phyloP scores from a whole-genome alignment of 164 flowering plant genomes.

The Magnolia changhungtana region DNA sequence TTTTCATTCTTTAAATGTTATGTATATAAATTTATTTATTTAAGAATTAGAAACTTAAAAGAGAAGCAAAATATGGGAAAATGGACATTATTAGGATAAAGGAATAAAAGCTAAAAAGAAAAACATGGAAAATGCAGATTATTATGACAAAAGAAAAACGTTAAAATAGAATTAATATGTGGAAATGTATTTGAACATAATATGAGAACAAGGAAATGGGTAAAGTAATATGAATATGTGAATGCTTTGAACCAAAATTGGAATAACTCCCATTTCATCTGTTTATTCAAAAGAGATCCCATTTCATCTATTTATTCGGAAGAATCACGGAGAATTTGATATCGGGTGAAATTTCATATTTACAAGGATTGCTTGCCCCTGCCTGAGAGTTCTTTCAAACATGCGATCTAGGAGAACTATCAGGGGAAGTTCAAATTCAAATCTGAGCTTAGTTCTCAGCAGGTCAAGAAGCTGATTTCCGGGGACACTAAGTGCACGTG shows the following conservation, averaged over 20 bases:
- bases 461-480: constrained; percentile 10
- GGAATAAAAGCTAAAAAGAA: neutral
- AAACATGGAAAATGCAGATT: neutral
- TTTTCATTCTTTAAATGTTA: too few species aligned
- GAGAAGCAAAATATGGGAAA: too few species aligned
- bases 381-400: constrained; percentile 38
- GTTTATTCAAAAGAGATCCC: too few species aligned
- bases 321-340: too few species aligned
- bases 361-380: constrained; percentile 44
- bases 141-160: neutral
- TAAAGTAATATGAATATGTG: neutral
- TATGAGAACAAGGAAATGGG: neutral
- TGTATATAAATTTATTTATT: too few species aligned
- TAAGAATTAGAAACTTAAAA: too few species aligned
- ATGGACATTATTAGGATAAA: neutral
- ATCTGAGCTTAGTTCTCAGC: constrained; percentile 30
- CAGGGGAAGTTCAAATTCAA: constrained; percentile 23
- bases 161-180: neutral
- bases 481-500: too few species aligned
- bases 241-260: neutral
- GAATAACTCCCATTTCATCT: neutral
- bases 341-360: constrained; percentile 42
- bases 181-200: neutral
- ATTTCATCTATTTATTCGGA: too few species aligned
- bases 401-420: constrained; percentile 36